phyloP scores from a whole-genome alignment of 331 rosid genomes.

The Malus hybrid region DNA sequence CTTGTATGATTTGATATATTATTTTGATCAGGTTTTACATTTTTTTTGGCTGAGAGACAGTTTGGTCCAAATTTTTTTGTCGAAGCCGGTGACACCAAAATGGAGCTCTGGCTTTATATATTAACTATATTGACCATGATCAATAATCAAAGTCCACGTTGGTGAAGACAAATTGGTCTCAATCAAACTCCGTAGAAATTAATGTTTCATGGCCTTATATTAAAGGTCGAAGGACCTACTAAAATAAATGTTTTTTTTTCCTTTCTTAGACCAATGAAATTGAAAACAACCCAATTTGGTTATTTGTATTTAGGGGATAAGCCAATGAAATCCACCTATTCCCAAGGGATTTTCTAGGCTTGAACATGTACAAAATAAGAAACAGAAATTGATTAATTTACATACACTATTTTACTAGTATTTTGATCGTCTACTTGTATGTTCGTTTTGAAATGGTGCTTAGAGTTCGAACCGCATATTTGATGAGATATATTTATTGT shows the following conservation, averaged over 20 bases:
- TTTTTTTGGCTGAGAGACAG: too few species aligned
- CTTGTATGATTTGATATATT: too few species aligned
- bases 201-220: conserved; percentile 17
- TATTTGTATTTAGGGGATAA: neutral
- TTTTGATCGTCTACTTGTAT: too few species aligned
- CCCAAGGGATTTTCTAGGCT: too few species aligned
- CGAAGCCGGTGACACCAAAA: too few species aligned
- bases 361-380: neutral
- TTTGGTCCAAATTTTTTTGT: too few species aligned
- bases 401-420: too few species aligned
- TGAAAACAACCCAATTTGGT: neutral
- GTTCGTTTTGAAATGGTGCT: too few species aligned
- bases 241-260: neutral
- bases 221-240: neutral
- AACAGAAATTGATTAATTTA: neutral
- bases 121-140: neutral
- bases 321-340: neutral
- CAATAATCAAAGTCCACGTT: neutral
- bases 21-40: too few species aligned
- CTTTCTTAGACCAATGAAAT: neutral
- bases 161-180: conserved; percentile 4
- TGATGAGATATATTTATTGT: too few species aligned
- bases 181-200: conserved; percentile 15
- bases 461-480: too few species aligned
- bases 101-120: too few species aligned